Base-by-base conservation (phyloP, 2,329 filamentous ascomycete species). In the Aplosporella prunicola region DNA sequence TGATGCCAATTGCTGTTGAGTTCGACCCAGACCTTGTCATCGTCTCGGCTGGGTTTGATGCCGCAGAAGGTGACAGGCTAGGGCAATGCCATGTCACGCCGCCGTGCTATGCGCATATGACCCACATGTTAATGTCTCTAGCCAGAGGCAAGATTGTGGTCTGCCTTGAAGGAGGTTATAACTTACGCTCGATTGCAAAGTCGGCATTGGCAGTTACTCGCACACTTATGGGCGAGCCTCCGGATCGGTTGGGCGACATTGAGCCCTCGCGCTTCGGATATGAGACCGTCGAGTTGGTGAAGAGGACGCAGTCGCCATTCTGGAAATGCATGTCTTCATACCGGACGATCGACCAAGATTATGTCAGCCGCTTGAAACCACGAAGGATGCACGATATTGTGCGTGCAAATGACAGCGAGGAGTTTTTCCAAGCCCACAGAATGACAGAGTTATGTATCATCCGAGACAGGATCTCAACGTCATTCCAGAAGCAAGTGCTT, bases 61-160 rank as follows among this genome's bases (percentile, higher is more conserved):
- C 91, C 11, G 91, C 91, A 0, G 84, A 83, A 46, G 91, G 91
- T 9, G 91, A 98, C 58, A 80, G 91, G 53, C 72, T 98, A 2
- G 91, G 91, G 34, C 86, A 83, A 20, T 98, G 91, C 57, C 89
- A 86, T 52, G 91, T 98, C 5, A 82, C 87, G 1, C 91, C 91
- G 0, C 65, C 78, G 4, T 93, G 91, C 55, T 98, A 96, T 56
- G 85, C 88, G 10, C 89, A 98, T 55, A 96, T 98, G 91, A 96
- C 91, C 11, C 87, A 95, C 55, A 95, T 96, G 89, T 74, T 98
- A 32, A 96, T 95, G 88, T 87, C 85, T 2, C 69, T 98, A 14
- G 89, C 91, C 1, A 72, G 79, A 29, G 91, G 91, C 18, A 94
- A 88, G 54, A 72, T 98, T 10, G 83, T 85, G 2, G 89, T 95